Conservation (phyloP, 257 asterid genomes). For the Echites panduratus region DNA sequence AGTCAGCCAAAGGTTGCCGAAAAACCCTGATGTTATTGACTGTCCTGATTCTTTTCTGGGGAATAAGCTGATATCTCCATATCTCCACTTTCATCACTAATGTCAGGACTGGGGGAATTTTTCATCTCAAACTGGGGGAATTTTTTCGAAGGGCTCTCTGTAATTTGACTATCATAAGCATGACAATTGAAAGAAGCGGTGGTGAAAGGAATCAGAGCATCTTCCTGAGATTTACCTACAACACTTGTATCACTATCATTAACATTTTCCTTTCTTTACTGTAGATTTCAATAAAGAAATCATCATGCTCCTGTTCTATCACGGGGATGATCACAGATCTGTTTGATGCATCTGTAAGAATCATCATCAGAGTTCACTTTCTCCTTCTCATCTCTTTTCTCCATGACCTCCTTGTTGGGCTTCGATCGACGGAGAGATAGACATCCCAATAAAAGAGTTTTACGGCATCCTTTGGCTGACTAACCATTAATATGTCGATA, state of each 20-base stretch:
- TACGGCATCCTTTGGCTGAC: no score
- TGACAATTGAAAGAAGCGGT: no score
- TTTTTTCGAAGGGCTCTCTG: constrained; percentile 8
- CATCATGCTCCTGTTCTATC: constrained; percentile 23
- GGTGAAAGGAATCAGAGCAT: no score
- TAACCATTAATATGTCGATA: no score
- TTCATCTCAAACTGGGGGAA: constrained; percentile 5
- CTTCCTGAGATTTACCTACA: no score
- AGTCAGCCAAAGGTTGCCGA: no score
- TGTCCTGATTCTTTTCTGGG: constrained; percentile 15
- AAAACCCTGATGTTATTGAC: no score
- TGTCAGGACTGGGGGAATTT: constrained; percentile 8
- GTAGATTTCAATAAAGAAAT: constrained; percentile 54
- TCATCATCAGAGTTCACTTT: constrained; percentile 12
- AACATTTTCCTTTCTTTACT: constrained; percentile 22
- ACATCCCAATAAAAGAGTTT: no score
- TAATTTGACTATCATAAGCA: not conserved
- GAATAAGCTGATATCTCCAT: not conserved
- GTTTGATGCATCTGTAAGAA: constrained; percentile 12
- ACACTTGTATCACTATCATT: not conserved
- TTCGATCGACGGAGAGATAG: constrained; percentile 40
- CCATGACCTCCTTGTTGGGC: constrained; percentile 6
- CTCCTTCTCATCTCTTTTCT: not conserved
- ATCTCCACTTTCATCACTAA: constrained; percentile 15
- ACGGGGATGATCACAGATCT: constrained; percentile 9